phyloP scores from a whole-genome alignment of 345 rosid species.

The Eucalyptus lansdowneana region DNA sequence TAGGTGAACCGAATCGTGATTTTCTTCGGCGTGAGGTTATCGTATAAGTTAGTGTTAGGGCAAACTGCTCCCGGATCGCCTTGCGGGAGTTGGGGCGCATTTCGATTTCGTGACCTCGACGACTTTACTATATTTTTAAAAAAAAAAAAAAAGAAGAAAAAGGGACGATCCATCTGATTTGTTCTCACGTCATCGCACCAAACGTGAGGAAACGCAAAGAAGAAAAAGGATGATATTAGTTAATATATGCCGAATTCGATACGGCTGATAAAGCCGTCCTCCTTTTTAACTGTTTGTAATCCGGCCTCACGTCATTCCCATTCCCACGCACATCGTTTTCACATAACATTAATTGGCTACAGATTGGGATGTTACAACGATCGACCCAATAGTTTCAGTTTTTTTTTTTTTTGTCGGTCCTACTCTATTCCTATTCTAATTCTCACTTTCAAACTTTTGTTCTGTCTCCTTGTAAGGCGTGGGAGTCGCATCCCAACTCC shows the following conservation, averaged over 20 bases:
- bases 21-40: not conserved
- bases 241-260: not conserved
- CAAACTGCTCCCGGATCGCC: not conserved
- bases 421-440: fast-evolving
- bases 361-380: not conserved
- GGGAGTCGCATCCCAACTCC: fast-evolving
- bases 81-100: not conserved
- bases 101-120: not conserved
- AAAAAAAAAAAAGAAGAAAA: fast-evolving
- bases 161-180: not conserved
- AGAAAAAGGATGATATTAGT: not conserved
- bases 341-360: not conserved
- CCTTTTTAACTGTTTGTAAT: not conserved
- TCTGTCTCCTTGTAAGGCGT: fast-evolving
- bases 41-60: not conserved
- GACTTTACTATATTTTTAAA: not conserved
- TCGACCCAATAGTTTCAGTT: fast-evolving
- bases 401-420: fast-evolving
- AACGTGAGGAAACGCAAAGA: not conserved
- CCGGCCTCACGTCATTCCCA: not conserved
- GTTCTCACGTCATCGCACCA: not conserved
- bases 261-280: not conserved
- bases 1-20: not conserved
- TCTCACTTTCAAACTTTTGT: fast-evolving
- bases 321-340: not conserved